Percentiles rank a stretch among this genome's conserved stretches.
Evolutionary conservation across 1,284 basidiomycete genomes (phyloP).

Genomic region (Malassezia sympodialis): DNA sequence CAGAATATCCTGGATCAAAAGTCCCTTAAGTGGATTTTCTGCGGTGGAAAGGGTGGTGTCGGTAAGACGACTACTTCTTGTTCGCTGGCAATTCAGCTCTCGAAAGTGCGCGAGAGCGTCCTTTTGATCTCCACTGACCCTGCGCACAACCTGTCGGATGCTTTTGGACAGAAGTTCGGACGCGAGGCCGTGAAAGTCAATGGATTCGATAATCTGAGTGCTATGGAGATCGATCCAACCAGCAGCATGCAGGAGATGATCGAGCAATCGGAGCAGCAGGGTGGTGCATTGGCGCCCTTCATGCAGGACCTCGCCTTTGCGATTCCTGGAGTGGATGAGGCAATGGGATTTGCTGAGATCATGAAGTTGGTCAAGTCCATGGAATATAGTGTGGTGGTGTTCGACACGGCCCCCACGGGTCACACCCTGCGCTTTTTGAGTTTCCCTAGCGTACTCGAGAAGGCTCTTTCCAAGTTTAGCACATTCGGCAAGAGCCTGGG

Average conservation of each 20-base stretch:
- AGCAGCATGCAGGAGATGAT: conserved; percentile 98
- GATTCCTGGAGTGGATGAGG: conserved; percentile 97
- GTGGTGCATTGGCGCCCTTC: conserved; percentile 85
- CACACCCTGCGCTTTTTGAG: conserved; percentile 96
- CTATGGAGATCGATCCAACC: conserved; percentile 99
- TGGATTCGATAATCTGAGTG: conserved; percentile 88
- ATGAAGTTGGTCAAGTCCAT: conserved; percentile 99
- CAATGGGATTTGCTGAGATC: conserved; percentile 99
- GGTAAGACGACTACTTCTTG: conserved; percentile 48
- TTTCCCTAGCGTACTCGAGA: conserved; percentile 94
- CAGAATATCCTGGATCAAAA: conserved; percentile 46
- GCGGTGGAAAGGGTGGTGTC: conserved; percentile 48
- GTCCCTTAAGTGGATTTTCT: conserved; percentile 47
- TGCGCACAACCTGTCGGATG: conserved; percentile 95
- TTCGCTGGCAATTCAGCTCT: conserved; percentile 43
- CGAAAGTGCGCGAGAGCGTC: conserved; percentile 40
- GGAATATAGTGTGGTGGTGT: conserved; percentile 98
- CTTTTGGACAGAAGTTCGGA: conserved; percentile 97
- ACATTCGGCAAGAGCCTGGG: conserved; percentile 83
- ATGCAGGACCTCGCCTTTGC: conserved; percentile 99
- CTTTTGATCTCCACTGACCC: conserved; percentile 72
- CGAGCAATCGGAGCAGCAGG: conserved; percentile 78
- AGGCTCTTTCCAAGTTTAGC: conserved; percentile 88
- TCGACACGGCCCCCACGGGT: conserved; percentile 96
- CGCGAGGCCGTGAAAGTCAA: conserved; percentile 99